These are phyloP conservation scores for Asterophora parasitica DNA, from an alignment of 768 basidiomycete species.

Conservation along the genomic window DNA sequence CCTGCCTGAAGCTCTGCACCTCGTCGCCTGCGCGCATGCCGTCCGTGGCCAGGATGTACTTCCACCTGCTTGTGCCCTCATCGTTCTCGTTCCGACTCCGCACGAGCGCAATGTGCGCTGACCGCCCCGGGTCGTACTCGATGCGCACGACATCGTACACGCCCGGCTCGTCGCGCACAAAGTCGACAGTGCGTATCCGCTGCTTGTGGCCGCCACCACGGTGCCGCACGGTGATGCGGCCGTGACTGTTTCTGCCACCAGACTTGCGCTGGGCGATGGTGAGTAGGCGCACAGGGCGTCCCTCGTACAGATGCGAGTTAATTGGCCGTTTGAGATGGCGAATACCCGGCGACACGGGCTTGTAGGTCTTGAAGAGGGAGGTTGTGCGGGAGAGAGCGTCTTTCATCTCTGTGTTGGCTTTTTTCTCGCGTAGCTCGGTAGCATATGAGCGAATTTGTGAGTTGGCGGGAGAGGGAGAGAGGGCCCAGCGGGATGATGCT, in stretches of 20 bases:
- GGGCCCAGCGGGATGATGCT: background rate
- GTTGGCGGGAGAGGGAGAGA: background rate
- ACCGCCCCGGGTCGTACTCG: slow-evolving; percentile 94
- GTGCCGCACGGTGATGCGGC: slow-evolving; percentile 82
- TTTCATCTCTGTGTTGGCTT: slow-evolving; percentile 30
- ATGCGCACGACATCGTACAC: slow-evolving; percentile 88
- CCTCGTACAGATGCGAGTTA: slow-evolving; percentile 77
- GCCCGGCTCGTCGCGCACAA: slow-evolving; percentile 71
- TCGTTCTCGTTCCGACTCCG: slow-evolving; percentile 52
- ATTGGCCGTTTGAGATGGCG: slow-evolving; percentile 85
- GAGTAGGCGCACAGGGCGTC: slow-evolving; percentile 77
- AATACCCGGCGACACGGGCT: slow-evolving; percentile 80
- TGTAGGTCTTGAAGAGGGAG: slow-evolving; percentile 80
- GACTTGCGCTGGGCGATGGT: slow-evolving; percentile 78
- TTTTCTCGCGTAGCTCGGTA: slow-evolving; percentile 33
- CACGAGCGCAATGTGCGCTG: slow-evolving; percentile 91
- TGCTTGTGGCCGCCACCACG: slow-evolving; percentile 90
- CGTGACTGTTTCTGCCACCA: slow-evolving; percentile 82
- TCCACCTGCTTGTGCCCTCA: slow-evolving; percentile 60
- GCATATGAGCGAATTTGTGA: slow-evolving; percentile 25
- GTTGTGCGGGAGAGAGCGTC: slow-evolving; percentile 47
- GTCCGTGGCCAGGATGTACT: slow-evolving; percentile 91
- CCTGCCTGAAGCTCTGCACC: slow-evolving; percentile 80
- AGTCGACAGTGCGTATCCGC: slow-evolving; percentile 85
- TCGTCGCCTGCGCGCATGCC: slow-evolving; percentile 84